Conservation (phyloP, 768 basidiomycete species). For the Tubosaeta sp. region DNA sequence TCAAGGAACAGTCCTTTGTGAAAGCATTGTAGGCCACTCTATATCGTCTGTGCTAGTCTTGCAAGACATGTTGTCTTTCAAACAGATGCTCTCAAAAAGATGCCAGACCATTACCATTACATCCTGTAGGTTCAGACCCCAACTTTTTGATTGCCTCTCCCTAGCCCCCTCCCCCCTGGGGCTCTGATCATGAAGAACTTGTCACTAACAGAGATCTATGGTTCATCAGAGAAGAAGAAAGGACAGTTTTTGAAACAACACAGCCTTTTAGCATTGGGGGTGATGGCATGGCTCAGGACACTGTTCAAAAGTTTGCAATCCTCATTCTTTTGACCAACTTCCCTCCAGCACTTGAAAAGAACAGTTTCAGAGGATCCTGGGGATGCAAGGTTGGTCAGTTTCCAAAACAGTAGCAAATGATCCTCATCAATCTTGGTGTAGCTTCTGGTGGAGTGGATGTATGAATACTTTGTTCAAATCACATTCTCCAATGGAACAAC, state of each 20-base stretch:
- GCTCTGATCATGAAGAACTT: neutral
- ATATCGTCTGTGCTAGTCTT: neutral
- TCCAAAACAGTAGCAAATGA: neutral
- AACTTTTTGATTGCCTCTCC: neutral
- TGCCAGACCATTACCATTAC: neutral
- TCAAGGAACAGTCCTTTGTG: slow-evolving; percentile 20
- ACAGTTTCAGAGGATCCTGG: neutral
- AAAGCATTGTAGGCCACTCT: slow-evolving; percentile 7
- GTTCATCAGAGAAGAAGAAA: slow-evolving; percentile 17
- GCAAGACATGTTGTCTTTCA: neutral
- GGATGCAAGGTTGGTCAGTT: neutral
- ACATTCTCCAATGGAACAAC: slow-evolving; percentile 13
- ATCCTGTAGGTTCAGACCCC: too few relatives aligned
- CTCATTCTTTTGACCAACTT: slow-evolving; percentile 21
- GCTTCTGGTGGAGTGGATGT: slow-evolving; percentile 8
- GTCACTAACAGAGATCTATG: slow-evolving; percentile 12
- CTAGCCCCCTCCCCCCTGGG: neutral
- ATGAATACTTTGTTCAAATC: slow-evolving; percentile 17
- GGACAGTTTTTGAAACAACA: slow-evolving; percentile 13
- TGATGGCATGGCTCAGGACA: neutral
- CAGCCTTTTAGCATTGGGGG: neutral
- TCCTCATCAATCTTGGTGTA: neutral
- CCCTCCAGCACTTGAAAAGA: slow-evolving; percentile 10
- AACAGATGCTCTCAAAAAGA: slow-evolving; percentile 6
- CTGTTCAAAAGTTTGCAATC: slow-evolving; percentile 11